Base-by-base conservation (phyloP, 2,329 filamentous ascomycete species). In the Meredithiella fracta region DNA sequence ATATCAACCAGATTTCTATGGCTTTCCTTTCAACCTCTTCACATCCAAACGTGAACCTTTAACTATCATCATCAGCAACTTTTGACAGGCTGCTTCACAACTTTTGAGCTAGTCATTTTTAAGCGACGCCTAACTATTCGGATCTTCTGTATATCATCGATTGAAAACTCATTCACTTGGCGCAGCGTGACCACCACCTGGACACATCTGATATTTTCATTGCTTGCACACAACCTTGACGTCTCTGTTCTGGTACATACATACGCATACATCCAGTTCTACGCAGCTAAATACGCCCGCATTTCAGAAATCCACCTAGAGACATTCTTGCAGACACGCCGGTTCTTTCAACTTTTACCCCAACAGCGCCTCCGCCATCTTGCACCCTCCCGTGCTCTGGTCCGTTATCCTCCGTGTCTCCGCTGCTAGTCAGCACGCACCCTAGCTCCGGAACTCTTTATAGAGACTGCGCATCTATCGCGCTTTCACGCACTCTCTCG, bases 291-390 rank as follows among this genome's bases (percentile, higher is more conserved):
- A 34, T 34, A 34, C 29, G 11, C 29, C 29, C 29, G 29, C 29
- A 34, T 5, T 11, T 11, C 11, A 34, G 5, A 34, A 5, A 34
- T 11, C 29, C 29, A 34, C 29, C 29, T 34, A 5, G 5, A 34
- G 11, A 5, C 5, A 11, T 34, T 34, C 11, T 34, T 34, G 5
- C 11, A 11, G 5, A 34, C 29, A 44, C 40, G 17, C 40, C 20
- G 40, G n/a, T n/a, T 23, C 25, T 47, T 29, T 51, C 49, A 51
- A 25, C 31, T 57, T 55, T 40, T 51, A 49, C 44, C 55, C 37
- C 49, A 51, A 31, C 34, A 8, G 40, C 51, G 51, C 23, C 29
- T 31, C 40, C 55, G 55, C 37, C 22, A 31, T 31, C 20, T 34
- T 23, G 40, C 29, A 50, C 14, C 5, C 29, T 34, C 11, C 29